Conservation (phyloP, 2,329 filamentous ascomycete species). For the Cladosporium sp. region DNA sequence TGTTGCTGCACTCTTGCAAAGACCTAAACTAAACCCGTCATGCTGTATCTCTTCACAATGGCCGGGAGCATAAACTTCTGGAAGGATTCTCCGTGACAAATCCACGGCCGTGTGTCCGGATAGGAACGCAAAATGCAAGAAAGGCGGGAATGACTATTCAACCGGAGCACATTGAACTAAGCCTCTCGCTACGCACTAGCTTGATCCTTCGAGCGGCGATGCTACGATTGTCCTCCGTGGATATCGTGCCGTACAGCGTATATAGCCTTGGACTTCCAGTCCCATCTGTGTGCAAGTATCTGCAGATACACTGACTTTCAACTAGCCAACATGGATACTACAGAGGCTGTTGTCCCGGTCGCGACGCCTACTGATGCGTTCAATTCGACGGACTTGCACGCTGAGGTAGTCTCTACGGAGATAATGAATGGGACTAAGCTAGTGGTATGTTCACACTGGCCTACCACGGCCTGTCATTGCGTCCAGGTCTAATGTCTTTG, state of each 20-base stretch:
- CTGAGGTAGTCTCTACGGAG: not conserved
- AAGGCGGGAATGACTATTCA: not conserved
- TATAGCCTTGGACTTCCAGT: not conserved
- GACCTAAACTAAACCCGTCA: not conserved
- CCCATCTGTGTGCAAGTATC: not conserved
- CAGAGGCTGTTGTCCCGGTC: not conserved
- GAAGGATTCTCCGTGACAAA: not conserved
- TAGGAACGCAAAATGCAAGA: not conserved
- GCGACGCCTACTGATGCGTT: not conserved
- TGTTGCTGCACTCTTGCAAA: not conserved
- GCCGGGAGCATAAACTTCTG: not conserved
- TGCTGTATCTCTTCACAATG: not conserved
- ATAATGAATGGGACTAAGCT: not conserved
- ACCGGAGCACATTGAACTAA: not conserved
- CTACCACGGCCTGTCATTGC: not conserved
- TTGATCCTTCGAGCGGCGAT: slow-evolving; percentile 16
- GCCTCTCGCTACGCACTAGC: slow-evolving; percentile 4
- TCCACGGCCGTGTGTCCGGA: not conserved
- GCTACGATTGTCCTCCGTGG: not conserved
- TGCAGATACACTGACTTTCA: not conserved
- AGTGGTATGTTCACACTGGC: not conserved
- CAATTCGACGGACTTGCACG: not conserved
- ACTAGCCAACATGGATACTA: not conserved
- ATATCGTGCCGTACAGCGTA: not conserved
- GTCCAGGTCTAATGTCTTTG: not conserved